These are phyloP conservation scores for Gloeopeniophorella convolvens DNA, from an alignment of 768 basidiomycete genomes.

Conservation along the genomic window DNA sequence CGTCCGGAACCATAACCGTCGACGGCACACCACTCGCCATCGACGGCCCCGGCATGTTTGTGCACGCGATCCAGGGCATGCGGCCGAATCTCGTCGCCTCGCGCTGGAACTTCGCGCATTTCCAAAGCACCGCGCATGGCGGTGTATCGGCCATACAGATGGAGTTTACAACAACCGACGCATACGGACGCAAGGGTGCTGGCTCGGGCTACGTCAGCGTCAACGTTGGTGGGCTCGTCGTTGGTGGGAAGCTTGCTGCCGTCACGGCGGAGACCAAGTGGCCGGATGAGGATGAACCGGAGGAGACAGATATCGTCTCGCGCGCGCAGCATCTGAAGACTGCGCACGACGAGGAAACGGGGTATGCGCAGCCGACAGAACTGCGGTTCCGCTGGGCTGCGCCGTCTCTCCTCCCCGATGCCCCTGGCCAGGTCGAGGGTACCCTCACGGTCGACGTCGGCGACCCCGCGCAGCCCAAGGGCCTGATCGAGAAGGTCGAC, in stretches of 20 bases:
- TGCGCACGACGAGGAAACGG: conserved; percentile 68
- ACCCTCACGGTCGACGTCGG: conserved; percentile 55
- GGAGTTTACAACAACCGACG: conserved; percentile 86
- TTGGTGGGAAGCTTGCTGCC: conserved; percentile 66
- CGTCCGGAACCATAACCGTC: conserved; percentile 59
- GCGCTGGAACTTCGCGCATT: conserved; percentile 93
- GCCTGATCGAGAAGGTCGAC: conserved; percentile 89
- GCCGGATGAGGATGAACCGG: conserved; percentile 50
- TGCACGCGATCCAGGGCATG: conserved; percentile 98
- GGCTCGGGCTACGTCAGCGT: conserved; percentile 81
- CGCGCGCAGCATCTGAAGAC: conserved; percentile 58
- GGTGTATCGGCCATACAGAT: conserved; percentile 87
- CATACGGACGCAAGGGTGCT: conserved; percentile 70
- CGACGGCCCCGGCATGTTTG: conserved; percentile 74
- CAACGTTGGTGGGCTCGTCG: conserved; percentile 80
- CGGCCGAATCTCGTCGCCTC: conserved; percentile 89
- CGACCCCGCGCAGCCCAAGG: conserved; percentile 48
- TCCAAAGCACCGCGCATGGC: conserved; percentile 67
- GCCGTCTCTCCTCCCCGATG: conserved; percentile 48
- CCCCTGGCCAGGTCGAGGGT: conserved; percentile 49
- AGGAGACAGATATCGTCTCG: conserved; percentile 48
- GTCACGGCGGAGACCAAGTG: conserved; percentile 78
- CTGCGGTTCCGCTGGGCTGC: conserved; percentile 77
- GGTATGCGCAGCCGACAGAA: conserved; percentile 66
- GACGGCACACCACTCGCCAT: conserved; percentile 54